phyloP scores from a whole-genome alignment of 2,329 filamentous ascomycete genomes.

The Xylariaceae sp. region DNA sequence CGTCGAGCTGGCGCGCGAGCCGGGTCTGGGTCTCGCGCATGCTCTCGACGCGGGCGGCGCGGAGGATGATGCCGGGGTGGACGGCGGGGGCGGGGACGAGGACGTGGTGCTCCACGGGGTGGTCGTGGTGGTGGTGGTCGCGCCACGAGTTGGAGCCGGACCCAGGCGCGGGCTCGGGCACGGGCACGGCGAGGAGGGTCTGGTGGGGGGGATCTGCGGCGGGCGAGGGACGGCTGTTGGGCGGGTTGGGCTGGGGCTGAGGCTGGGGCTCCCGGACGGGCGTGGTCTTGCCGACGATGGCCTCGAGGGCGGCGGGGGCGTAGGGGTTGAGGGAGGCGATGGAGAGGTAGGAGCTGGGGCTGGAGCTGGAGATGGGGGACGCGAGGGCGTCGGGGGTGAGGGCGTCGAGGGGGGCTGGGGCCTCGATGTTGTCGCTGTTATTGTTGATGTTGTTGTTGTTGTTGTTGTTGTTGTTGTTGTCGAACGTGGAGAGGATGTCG shows the following conservation, averaged over 20 bases:
- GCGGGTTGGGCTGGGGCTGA: no score
- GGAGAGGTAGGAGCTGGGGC: conserved; percentile 10
- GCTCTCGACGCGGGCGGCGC: background rate
- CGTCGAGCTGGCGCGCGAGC: background rate
- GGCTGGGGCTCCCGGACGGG: no score
- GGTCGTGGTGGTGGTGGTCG: background rate
- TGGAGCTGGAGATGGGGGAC: background rate
- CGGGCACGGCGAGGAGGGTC: background rate
- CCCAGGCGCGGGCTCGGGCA: background rate
- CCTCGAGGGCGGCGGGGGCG: background rate
- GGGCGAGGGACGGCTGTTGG: no score
- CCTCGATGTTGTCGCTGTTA: no score
- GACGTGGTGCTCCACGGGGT: background rate
- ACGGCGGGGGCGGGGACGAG: background rate
- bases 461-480: background rate
- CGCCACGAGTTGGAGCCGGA: background rate
- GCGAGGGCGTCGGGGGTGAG: conserved; percentile 1
- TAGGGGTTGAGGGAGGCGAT: conserved; percentile 11
- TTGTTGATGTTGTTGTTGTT: background rate
- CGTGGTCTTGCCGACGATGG: no score
- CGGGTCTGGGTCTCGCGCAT: background rate
- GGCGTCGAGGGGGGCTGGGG: no score
- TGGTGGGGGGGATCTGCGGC: background rate
- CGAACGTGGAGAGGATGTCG: no score
- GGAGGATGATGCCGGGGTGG: background rate